Evolutionary conservation across 495 filamentous ascomycete genomes (phyloP), one percentile per base, ranked within the genome.

Genomic region (Lepidopterella palustris): DNA sequence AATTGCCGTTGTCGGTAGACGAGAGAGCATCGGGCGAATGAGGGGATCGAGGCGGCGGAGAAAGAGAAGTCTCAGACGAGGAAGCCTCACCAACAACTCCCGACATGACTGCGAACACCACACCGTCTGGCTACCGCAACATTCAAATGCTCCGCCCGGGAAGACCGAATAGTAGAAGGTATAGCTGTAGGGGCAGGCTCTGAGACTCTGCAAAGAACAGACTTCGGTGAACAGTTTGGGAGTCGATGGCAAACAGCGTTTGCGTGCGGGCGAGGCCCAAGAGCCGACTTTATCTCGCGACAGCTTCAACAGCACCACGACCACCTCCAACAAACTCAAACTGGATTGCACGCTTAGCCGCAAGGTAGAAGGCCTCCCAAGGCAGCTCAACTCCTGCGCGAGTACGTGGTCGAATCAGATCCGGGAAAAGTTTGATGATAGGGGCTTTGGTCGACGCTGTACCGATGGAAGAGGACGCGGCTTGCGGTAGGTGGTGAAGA

Each of bases 1-100:
- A 27, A 45, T 68, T 65, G 51, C 25, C 51, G 51, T 54, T 54
- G 47, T 50, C 51, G 51, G 25, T 35, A 31, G 51, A 54, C 51
- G 51, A 54, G 20, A 27, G 51, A 5, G 28, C 51, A 27, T 63
- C 64, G 24, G 64, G 64, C 64, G 64, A 67, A 57, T 67, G 64
- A 54, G 51, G 51, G 15, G 51, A 54, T 13, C 31, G 27, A 15
- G 51, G 51, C n/a, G 64, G 64, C 4, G 60, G 51, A 40, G 57
- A 60, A 24, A 55, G 58, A 21, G 58, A 59, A 42, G 53, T 56
- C 42, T 59, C 64, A 15, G 64, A 57, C 47, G 64, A 67, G 10
- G 64, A 67, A 59, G 29, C 39, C 24, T 28, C 29, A 13, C 32
- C n/a, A 55, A 49, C 4, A 32, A 35, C 40, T 27, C 42, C 62